Evolutionary conservation across 768 basidiomycete genomes (phyloP), one percentile per base, ranked within the genome.

Genomic region (Holtermanniella nyarrowii): DNA sequence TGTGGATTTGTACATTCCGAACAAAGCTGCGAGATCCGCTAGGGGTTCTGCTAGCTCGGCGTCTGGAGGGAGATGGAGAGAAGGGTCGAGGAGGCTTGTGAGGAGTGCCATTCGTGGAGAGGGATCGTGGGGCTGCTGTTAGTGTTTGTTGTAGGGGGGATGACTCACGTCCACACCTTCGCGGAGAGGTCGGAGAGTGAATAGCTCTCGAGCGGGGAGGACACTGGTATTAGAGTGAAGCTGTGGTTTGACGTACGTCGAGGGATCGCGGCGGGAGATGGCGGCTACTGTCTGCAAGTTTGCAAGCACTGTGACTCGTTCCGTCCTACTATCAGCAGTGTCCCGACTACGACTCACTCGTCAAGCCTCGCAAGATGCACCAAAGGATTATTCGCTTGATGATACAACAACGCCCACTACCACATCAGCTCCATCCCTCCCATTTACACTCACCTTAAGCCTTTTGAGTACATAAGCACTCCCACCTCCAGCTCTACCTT

Each of bases 71-170:
- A 27, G 24, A 22, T 52, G 48, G 39, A 31, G 39, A 16, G 20
- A 26, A 23, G 42, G 40, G 27, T 49, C 23, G 11, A 58, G 55
- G 2, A 67, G 46, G n/a, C 60, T 61, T 21, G 62, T 55, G 14
- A 67, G 44, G 13, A 67, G 55, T 0, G 65, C 55, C 25, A 60
- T 57, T 31, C 65, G 44, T 21, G 63, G 59, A 16, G 65, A 55
- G 5, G 65, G 65, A 42, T 67, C 50, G 7, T 56, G 46, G 1
- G 55, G 48, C 65, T 66, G 24, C 11, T 3, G 22, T 54, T 25
- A 58, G 56, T 45, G 16, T 41, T 26, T 20, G 21, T 18, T 5
- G 14, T 37, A 24, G 5, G 12, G 3, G 12, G 22, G 5, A 26
- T 41, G 26, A 42, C 37, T 7, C 37, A 49, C 16, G 41, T 43